Evolutionary conservation across 202 grass and related monocot genomes (phyloP).

Genomic region (Carex sylvatica): DNA sequence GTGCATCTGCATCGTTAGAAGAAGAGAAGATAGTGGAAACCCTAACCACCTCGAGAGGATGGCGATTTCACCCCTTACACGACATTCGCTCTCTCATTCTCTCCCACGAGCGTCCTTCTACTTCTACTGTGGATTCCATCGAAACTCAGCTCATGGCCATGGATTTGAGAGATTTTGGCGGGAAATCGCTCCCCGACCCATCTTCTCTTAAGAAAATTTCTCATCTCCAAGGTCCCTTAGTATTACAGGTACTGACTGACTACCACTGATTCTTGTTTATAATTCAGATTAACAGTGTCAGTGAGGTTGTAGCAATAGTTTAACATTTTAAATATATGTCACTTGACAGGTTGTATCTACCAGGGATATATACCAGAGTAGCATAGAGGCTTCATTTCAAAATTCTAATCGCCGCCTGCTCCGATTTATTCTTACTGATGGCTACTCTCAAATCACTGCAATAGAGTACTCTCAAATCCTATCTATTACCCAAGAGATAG

Average conservation of each 20-base stretch:
- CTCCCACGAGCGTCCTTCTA: slow-evolving; percentile 30
- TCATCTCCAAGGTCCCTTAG: slow-evolving; percentile 59
- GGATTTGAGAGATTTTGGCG: slow-evolving; percentile 56
- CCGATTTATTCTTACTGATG: slow-evolving; percentile 70
- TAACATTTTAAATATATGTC: background rate
- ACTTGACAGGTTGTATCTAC: slow-evolving; percentile 56
- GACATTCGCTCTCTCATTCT: slow-evolving; percentile 44
- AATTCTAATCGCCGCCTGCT: slow-evolving; percentile 53
- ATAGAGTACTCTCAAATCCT: slow-evolving; percentile 67
- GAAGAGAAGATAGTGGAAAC: slow-evolving; percentile 31
- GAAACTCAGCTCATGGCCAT: slow-evolving; percentile 64
- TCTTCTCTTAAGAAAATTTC: slow-evolving; percentile 36
- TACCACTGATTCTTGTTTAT: too few relatives aligned
- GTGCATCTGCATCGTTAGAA: slow-evolving; percentile 12
- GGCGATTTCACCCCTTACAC: slow-evolving; percentile 49
- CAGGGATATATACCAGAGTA: slow-evolving; percentile 74
- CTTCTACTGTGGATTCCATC: slow-evolving; percentile 40
- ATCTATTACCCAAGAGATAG: slow-evolving; percentile 64
- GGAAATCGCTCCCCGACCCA: slow-evolving; percentile 50
- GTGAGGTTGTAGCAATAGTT: too few relatives aligned
- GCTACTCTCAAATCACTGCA: slow-evolving; percentile 55
- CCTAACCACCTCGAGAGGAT: slow-evolving; percentile 46
- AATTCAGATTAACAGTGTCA: too few relatives aligned
- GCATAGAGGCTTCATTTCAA: slow-evolving; percentile 73
- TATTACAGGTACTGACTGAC: slow-evolving; percentile 49